These are phyloP conservation scores for Platismatia glauca DNA, from an alignment of 495 filamentous ascomycete species.

Conservation along the genomic window DNA sequence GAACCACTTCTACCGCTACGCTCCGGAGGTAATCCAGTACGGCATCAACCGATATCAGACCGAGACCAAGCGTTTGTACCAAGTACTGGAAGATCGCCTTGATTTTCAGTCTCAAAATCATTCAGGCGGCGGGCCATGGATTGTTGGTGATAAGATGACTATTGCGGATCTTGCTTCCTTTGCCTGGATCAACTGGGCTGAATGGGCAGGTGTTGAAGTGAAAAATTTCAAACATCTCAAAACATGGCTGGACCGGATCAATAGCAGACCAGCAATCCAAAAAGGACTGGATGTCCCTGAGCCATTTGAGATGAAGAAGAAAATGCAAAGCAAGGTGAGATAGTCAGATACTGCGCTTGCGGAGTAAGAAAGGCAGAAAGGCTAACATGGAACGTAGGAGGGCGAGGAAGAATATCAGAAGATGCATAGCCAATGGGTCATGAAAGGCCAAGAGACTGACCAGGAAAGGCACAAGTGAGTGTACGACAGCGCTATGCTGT, in stretches of 20 bases:
- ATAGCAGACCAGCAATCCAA: slow-evolving; percentile 17
- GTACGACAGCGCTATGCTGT: neutral
- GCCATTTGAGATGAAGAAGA: slow-evolving; percentile 29
- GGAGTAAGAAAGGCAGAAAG: neutral
- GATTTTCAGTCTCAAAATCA: slow-evolving; percentile 27
- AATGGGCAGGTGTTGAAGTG: slow-evolving; percentile 30
- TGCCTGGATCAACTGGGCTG: slow-evolving; percentile 34
- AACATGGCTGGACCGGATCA: slow-evolving; percentile 21
- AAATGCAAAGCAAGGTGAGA: slow-evolving; percentile 26
- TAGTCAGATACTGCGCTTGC: neutral
- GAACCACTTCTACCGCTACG: slow-evolving; percentile 36
- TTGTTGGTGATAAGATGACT: slow-evolving; percentile 35
- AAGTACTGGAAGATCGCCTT: slow-evolving; percentile 37
- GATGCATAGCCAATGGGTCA: slow-evolving; percentile 27
- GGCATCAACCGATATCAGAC: slow-evolving; percentile 35
- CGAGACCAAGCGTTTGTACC: slow-evolving; percentile 34
- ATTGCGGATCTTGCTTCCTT: slow-evolving; percentile 38
- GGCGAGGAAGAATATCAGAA: slow-evolving; percentile 27
- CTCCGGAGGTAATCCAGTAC: slow-evolving; percentile 32
- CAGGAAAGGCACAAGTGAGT: slow-evolving; percentile 20
- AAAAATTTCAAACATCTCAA: slow-evolving; percentile 16
- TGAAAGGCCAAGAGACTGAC: slow-evolving; percentile 28
- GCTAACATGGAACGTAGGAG: slow-evolving; percentile 14
- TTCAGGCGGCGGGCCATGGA: slow-evolving; percentile 33
- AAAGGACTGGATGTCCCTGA: slow-evolving; percentile 23